These are phyloP conservation scores for Plasmopara muralis DNA, from an alignment of 352 stramenopile genomes.

Conservation along the genomic window DNA sequence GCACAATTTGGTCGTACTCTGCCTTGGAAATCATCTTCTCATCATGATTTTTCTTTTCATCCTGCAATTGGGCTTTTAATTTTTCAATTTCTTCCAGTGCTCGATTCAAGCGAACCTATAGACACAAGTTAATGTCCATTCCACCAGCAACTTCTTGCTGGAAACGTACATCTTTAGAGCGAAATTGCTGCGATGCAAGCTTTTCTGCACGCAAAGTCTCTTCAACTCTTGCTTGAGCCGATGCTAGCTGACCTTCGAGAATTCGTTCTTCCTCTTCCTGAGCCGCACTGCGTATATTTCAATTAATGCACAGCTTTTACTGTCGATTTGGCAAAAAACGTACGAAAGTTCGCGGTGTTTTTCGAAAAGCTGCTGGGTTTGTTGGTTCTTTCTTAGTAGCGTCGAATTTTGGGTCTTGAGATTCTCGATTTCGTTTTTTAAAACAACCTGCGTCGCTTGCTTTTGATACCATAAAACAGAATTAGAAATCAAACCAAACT, in stretches of 20 bases:
- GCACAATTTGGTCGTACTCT: conserved; percentile 53
- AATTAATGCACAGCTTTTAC: neutral
- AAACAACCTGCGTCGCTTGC: conserved; percentile 29
- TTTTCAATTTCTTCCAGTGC: conserved; percentile 74
- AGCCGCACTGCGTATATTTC: conserved; percentile 29
- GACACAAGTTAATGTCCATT: neutral
- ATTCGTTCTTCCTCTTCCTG: conserved; percentile 71
- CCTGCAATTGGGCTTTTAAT: conserved; percentile 51
- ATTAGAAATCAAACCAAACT: neutral
- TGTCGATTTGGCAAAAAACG: neutral
- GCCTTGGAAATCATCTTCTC: conserved; percentile 42
- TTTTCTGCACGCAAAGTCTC: conserved; percentile 58
- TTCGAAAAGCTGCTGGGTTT: conserved; percentile 61
- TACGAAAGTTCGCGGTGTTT: conserved; percentile 75
- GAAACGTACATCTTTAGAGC: conserved; percentile 55
- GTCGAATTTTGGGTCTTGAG: conserved; percentile 40
- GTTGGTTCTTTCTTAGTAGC: conserved; percentile 51
- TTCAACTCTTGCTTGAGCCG: conserved; percentile 41
- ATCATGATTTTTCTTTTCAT: conserved; percentile 44
- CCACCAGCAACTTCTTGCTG: neutral
- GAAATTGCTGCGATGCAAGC: conserved; percentile 54
- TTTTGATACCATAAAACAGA: conserved; percentile 10
- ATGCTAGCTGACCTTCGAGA: conserved; percentile 52
- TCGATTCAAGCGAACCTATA: conserved; percentile 64
- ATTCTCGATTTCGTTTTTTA: conserved; percentile 41